Evolutionary conservation across 2,329 filamentous ascomycete genomes (phyloP).

Genomic region (Talaromyces amestolkiae): DNA sequence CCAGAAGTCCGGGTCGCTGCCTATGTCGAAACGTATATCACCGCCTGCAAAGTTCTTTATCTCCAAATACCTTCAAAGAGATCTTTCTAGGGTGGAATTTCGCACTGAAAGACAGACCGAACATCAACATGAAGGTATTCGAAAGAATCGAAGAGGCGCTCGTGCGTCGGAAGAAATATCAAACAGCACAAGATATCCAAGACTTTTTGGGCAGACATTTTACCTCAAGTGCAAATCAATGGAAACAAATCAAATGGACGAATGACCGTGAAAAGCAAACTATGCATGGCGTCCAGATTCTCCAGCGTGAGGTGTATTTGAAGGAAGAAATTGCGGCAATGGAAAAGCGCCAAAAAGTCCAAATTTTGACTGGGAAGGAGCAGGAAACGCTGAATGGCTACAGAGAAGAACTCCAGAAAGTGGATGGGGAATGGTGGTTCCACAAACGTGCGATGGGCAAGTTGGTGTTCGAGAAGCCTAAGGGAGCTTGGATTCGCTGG

Average conservation of each 20-base stretch:
- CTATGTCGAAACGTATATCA: no score
- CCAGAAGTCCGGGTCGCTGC: neutral
- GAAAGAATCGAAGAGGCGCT: conserved; percentile 11
- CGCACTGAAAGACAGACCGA: no score
- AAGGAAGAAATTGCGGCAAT: neutral
- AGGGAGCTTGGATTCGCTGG: neutral
- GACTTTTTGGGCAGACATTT: neutral
- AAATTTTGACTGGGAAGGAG: neutral
- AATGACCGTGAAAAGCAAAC: neutral
- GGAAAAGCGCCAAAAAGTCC: neutral
- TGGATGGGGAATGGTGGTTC: conserved; percentile 7
- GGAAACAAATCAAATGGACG: neutral
- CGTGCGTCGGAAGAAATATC: neutral
- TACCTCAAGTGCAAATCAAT: neutral
- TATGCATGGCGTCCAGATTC: neutral
- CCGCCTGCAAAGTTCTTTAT: no score
- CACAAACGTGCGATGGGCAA: neutral
- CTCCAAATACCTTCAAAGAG: no score
- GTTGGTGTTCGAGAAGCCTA: neutral
- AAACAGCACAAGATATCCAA: neutral
- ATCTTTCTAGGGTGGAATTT: neutral
- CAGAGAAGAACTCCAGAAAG: neutral
- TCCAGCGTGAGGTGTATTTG: conserved; percentile 10
- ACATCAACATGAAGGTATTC: conserved; percentile 5
- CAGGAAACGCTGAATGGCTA: neutral